These are phyloP conservation scores for Euphorbia schlechtendalii DNA, from an alignment of 441 rosid species.

Conservation along the genomic window DNA sequence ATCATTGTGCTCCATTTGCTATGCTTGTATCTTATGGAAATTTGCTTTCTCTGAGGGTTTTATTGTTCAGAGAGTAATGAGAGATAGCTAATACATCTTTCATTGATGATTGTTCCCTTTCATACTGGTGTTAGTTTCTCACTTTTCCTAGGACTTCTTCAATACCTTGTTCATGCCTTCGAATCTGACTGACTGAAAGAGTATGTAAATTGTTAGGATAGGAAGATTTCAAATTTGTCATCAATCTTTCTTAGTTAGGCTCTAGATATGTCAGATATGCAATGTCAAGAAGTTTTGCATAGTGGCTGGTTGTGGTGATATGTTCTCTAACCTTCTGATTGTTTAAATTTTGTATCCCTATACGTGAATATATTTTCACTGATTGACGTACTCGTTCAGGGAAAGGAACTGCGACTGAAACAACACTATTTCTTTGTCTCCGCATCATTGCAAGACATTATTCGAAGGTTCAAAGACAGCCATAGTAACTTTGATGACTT, in stretches of 20 bases:
- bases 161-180: background rate
- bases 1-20: background rate
- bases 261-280: background rate
- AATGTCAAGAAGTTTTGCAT: background rate
- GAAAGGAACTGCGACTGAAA: slow-evolving; percentile 50
- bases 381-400: slow-evolving; percentile 30
- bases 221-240: background rate
- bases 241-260: background rate
- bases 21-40: background rate
- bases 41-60: slow-evolving; percentile 3
- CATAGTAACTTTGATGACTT: slow-evolving; percentile 40
- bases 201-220: background rate
- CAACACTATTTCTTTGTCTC: slow-evolving; percentile 54
- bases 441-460: slow-evolving; percentile 51
- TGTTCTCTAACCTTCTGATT: too few species aligned
- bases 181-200: background rate
- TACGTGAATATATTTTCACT: background rate
- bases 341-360: too few species aligned
- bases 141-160: background rate
- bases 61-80: slow-evolving; percentile 3
- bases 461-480: slow-evolving; percentile 46
- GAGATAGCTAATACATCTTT: slow-evolving; percentile 8
- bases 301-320: too few species aligned
- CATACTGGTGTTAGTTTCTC: background rate
- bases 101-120: background rate